Base-by-base conservation (phyloP, 106 monocot species). In the Dioscorea alata region DNA sequence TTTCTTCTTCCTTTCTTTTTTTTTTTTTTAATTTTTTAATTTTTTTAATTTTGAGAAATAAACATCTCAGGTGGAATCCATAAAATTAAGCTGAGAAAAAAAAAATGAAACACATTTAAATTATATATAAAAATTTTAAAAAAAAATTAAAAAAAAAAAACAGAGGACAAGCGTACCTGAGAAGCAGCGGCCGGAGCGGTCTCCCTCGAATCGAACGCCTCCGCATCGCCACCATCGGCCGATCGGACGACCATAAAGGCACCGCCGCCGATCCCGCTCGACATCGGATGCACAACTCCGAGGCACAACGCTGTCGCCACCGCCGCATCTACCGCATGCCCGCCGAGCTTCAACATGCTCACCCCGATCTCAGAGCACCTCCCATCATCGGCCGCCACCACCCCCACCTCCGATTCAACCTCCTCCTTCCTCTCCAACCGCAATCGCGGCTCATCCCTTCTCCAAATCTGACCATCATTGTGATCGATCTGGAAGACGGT, bases 191-290 rank as follows among this genome's bases (percentile, higher is more conserved):
- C 33, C 0, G 76, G 78, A 0, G 72, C 84, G 64, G 73, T 84
- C 64, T 80, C 74, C 34, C 75, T 59, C 31, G 71, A 63, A 57
- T 79, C 71, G 49, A 86, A 75, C 10, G 64, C 79, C 33, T 70
- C 67, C n/a, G 68, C 33, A 50, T 75, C 71, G 32, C 64, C 76
- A 71, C 81, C 66, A 6, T 23, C 75, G 8, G 81, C 48, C 28
- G 76, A 66, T 19, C 89, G 61, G 18, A 90, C 78, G 13, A 97
- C 77, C 16, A 81, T 81, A 71, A 97, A 97, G 3, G 85, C 82
- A 1, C 97, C 97, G 33, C 92, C 97, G 35, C 97, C 92, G 31
- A 99, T 65, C n/a, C 97, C 92, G 66, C 97, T 97, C 19, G 97
- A 97, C 78, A 84, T 76, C 23, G 89, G 89, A 69, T 89, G 84